phyloP scores from a whole-genome alignment of 768 basidiomycete species.

The Boletus vinaceobasis region DNA sequence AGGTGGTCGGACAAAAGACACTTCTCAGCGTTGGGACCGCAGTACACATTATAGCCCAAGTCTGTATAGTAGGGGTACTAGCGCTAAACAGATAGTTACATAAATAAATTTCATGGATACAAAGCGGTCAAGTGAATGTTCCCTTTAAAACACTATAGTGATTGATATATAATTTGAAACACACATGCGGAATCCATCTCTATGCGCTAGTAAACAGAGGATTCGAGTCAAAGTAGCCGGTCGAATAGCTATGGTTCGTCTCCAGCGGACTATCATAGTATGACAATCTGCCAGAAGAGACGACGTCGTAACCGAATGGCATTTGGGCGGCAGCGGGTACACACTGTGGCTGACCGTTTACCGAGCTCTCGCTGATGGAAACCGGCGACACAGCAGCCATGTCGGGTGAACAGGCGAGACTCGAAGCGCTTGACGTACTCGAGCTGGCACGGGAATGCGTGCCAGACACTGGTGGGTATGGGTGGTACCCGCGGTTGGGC shows the following conservation, averaged over 20 bases:
- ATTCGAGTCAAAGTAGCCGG: conserved; percentile 21
- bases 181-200: conserved; percentile 1
- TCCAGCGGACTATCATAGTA: conserved; percentile 27
- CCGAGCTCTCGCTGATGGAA: conserved; percentile 11
- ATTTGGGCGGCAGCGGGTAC: conserved; percentile 18
- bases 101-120: conserved; percentile 29
- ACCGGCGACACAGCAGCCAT: conserved; percentile 21
- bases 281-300: conserved; percentile 27
- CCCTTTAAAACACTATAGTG: conserved; percentile 13
- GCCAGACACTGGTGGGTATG: conserved; percentile 41
- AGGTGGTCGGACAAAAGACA: not conserved
- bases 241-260: conserved; percentile 18
- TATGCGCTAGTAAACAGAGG: conserved; percentile 24
- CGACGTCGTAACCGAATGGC: conserved; percentile 19
- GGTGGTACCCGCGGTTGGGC: conserved; percentile 51
- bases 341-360: conserved; percentile 20
- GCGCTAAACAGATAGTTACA: conserved; percentile 6
- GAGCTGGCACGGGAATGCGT: conserved; percentile 30
- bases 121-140: conserved; percentile 17
- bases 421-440: conserved; percentile 29
- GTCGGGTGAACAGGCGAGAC: conserved; percentile 29
- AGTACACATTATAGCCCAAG: conserved; percentile 8
- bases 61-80: conserved; percentile 13
- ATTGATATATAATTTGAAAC: conserved; percentile 19
- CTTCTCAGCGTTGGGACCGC: conserved; percentile 12